Evolutionary conservation across 2,329 filamentous ascomycete genomes (phyloP), one percentile per base, ranked within the genome.

Genomic region (Talaromyces sp.): DNA sequence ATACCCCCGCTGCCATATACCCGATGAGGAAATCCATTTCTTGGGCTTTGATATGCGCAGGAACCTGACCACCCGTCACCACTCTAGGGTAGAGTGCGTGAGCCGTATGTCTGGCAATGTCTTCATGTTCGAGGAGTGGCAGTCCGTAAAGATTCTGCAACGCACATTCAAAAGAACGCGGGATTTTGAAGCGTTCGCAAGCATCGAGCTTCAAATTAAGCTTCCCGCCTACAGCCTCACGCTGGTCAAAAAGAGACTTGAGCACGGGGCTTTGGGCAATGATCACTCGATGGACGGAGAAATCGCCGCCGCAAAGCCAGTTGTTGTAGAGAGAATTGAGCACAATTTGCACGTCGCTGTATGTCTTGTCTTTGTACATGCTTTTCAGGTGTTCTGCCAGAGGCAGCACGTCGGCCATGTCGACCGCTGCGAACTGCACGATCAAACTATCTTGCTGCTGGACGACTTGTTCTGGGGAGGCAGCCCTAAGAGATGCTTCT

Each of bases 1-100:
- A 75, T 0, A 69, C 68, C 0, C 73, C 73, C 0, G 67, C 67
- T 1, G 66, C 62, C 17, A 68, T 70, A 59, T 75, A 75, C 58
- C 69, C 73, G 7, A 75, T 42, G 15, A 69, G 67, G 33, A 75
- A 66, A 30, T 73, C 69, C 22, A 69, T 65, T 60, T 66, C 66
- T 11, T 67, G 66, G 13, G 54, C 61, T 22, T 62, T 66, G 30
- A 68, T 39, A 9, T 63, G 60, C 25, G 66, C 66, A 2, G 63
- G 57, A 19, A 59, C 57, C 2, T 59, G 32, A 2, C 33, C 53
- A 28, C 44, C 22, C 19, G 27, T 60, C 2, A 6, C 19, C 1
- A 3, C 42, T 10, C 55, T 55, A 32, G 67, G 68, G 2, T 63
- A 65, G 2, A 68, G 49, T 4, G 55, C 53, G 4, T 61, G 52